These are phyloP conservation scores for Cnidoscolus chayamansa DNA, from an alignment of 441 rosid genomes.

Conservation along the genomic window DNA sequence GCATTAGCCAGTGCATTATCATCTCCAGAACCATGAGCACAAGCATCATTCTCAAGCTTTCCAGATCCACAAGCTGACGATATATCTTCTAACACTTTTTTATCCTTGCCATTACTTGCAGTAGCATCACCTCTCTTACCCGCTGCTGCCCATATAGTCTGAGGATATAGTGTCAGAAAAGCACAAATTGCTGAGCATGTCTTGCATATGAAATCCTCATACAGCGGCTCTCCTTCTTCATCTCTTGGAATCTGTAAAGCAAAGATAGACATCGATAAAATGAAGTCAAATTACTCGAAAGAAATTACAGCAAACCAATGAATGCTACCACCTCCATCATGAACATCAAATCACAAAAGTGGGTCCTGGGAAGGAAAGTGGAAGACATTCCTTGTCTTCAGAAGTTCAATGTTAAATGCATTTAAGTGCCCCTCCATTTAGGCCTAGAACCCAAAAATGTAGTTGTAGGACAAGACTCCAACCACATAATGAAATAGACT, in stretches of 20 bases:
- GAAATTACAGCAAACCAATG: slow-evolving; percentile 5
- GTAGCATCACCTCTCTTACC: slow-evolving; percentile 26
- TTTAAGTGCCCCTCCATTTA: neutral
- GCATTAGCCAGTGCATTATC: slow-evolving; percentile 17
- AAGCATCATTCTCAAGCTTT: slow-evolving; percentile 37
- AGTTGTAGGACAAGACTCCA: neutral
- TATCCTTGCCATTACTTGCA: slow-evolving; percentile 40
- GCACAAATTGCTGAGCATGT: slow-evolving; percentile 64
- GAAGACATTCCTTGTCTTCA: neutral
- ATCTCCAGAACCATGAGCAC: slow-evolving; percentile 23
- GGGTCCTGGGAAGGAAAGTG: neutral
- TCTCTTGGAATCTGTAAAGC: slow-evolving; percentile 70
- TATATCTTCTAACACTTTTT: slow-evolving; percentile 41
- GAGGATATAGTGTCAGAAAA: slow-evolving; percentile 63
- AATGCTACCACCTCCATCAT: neutral
- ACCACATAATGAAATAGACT: neutral
- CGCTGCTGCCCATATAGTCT: slow-evolving; percentile 52
- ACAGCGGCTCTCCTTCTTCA: slow-evolving; percentile 79
- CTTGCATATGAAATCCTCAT: slow-evolving; percentile 84
- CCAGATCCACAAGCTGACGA: slow-evolving; percentile 35
- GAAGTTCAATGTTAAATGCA: neutral
- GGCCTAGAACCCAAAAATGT: neutral
- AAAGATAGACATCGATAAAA: neutral
- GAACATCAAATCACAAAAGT: neutral
- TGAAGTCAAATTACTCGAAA: neutral